Evolutionary conservation across 2,329 filamentous ascomycete species (phyloP), one percentile per base, ranked within the genome.

Genomic region (Spiromastix sp.): DNA sequence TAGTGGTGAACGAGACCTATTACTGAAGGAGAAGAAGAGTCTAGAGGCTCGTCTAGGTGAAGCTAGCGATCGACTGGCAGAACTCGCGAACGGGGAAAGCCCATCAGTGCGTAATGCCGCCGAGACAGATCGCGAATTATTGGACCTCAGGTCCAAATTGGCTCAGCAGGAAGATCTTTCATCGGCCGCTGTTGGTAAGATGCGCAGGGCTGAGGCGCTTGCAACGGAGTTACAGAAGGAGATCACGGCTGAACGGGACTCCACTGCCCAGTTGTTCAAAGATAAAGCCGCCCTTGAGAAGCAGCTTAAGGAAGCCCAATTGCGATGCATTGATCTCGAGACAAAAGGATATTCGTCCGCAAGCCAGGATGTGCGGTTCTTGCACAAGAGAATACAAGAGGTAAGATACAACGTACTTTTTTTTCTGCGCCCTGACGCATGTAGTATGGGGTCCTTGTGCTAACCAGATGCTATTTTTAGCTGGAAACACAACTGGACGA

Each of bases 331-430:
- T 34, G 91, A 96, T 55, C 71, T 96, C 6, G 89, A 98, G 65
- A 96, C 91, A 28, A 96, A 96, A 68, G 86, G 87, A 35, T 96
- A 93, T 63, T 91, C 87, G 13, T 93, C 81, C 45, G 84, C 84
- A 16, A 94, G 87, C 57, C 85, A 94, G 51, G 89, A 96, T 60
- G 85, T 96, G 47, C 82, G 91, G 52, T 96, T 95, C 66, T 63
- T 96, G 51, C 84, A 95, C 61, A 89, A 86, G 53, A 77, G 89
- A 33, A 85, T 98, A 46, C 86, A 95, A 66, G 89, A 96, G 73
- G 87, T 93, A 70, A 72, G 76, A 22, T 39, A 47, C 25, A 47
- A 37, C 39, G 39, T 30, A 28, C 37, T 46, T 42, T 49, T n/a
- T n/a, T n/a, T n/a, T n/a, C n/a, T n/a, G n/a, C 43, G 38, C 51